Conservation (phyloP, 768 basidiomycete species). For the Boletus patriciae region DNA sequence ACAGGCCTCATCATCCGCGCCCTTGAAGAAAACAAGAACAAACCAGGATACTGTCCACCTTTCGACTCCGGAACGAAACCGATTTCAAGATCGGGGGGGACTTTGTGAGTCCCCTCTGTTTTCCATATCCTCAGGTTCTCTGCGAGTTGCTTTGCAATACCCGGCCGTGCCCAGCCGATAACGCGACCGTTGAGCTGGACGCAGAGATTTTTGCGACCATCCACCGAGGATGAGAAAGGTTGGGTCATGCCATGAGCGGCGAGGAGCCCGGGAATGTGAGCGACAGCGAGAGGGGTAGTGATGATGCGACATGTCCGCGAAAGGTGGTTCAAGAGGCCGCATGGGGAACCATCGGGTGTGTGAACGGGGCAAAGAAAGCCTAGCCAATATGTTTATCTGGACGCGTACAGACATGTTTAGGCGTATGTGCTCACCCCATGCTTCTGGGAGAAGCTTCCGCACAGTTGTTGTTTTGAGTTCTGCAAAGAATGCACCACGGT, state of each 20-base stretch:
- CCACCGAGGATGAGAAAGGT: slow-evolving; percentile 73
- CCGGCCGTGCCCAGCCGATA: slow-evolving; percentile 87
- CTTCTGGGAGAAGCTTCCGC: slow-evolving; percentile 93
- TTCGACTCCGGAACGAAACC: slow-evolving; percentile 85
- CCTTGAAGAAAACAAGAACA: slow-evolving; percentile 85
- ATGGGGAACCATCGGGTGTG: slow-evolving; percentile 97
- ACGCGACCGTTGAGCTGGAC: slow-evolving; percentile 95
- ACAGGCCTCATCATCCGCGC: slow-evolving; percentile 99
- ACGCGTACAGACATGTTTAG: neutral
- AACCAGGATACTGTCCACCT: slow-evolving; percentile 95
- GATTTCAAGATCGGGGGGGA: slow-evolving; percentile 94
- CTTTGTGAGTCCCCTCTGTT: slow-evolving; percentile 76
- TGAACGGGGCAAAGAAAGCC: slow-evolving; percentile 98
- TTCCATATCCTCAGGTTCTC: slow-evolving; percentile 89
- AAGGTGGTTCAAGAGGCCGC: slow-evolving; percentile 95
- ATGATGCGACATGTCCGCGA: slow-evolving; percentile 91
- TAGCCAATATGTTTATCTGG: slow-evolving; percentile 31
- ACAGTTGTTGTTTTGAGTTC: slow-evolving; percentile 98
- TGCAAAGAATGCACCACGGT: slow-evolving; percentile 98
- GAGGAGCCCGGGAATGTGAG: slow-evolving; percentile 81
- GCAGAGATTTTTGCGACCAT: slow-evolving; percentile 79
- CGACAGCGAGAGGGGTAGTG: slow-evolving; percentile 69
- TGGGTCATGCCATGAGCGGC: slow-evolving; percentile 93
- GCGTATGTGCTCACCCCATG: slow-evolving; percentile 72
- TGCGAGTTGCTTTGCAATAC: slow-evolving; percentile 77